Evolutionary conservation across 352 stramenopile genomes (phyloP), one percentile per base, ranked within the genome.

Genomic region (Peronospora belbahrii): DNA sequence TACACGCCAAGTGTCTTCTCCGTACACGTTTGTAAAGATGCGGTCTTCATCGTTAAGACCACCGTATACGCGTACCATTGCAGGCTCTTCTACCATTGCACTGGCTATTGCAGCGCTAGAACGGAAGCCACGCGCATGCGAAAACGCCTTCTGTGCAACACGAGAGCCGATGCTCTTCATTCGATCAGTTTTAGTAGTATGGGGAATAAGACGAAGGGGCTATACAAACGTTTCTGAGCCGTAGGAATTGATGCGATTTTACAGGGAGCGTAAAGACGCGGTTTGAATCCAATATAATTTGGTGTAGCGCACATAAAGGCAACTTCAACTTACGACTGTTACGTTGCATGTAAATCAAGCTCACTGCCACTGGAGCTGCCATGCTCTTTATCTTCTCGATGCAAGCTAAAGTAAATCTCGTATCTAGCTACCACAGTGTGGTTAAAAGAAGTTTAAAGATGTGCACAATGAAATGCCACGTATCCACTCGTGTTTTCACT

Each of bases 11-110:
- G 86, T 94, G 56, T 93, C 68, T 65, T 99, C 96, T 41, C 96
- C 96, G 75, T 99, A 99, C 14, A 99, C 65, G 69, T 99, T 99
- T 40, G 95, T 98, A 73, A 99, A 99, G 66, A 99, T 99, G 34
- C 97, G 88, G 70, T 99, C 97, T 66, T 98, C 90, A 76, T 99
- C 96, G 51, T 96, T 89, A 15, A 99, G 79, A 25, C 95, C 94
- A 54, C 93, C 94, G 65, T 98, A 98, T 32, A 92, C 81, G 37
- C 80, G 75, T 18, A 70, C 74, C 74, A 91, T 87, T 14, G 57
- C 67, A 8, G 70, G 59, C 43, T 75, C 58, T 43, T 83, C 71
- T 1, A 55, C 59, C 23, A 54, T 58, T 79, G 46, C 62, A 55
- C 66, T 79, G 19, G 65, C 55, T 19, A 75, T 37, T 5, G 41